Percentiles rank a stretch among this genome's conserved stretches.
Evolutionary conservation across 176 grass and related monocot genomes (phyloP).

Genomic region (Triticum dicoccoides): DNA sequence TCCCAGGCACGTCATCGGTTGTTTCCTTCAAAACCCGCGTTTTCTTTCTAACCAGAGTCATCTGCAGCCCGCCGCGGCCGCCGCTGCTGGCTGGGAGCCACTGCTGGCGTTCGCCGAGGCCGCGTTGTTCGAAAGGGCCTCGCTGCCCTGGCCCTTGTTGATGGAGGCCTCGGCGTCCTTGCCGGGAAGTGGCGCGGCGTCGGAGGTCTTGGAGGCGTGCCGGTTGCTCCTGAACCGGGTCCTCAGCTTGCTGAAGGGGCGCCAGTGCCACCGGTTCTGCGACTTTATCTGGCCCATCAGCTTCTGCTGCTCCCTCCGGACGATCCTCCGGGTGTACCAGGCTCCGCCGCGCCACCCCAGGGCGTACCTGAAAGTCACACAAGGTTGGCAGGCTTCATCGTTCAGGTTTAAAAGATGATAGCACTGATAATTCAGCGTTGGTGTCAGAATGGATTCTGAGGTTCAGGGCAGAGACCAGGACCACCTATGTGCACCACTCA

Average conservation of each 20-base stretch:
- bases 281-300: constrained; percentile 75
- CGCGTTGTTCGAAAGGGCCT: background rate
- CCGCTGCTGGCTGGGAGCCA: background rate
- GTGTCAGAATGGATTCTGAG: background rate
- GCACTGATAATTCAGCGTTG: no score
- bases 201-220: background rate
- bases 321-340: constrained; percentile 58
- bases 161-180: background rate
- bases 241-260: constrained; percentile 37
- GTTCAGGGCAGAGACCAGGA: background rate
- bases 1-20: background rate
- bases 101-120: background rate
- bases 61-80: background rate
- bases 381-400: background rate
- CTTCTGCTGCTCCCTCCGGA: constrained; percentile 77
- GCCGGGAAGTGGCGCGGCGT: background rate
- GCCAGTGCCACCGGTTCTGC: constrained; percentile 51
- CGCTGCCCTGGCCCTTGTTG: background rate
- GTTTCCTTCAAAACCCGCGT: background rate
- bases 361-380: constrained; percentile 43
- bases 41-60: background rate
- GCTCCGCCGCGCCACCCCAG: constrained; percentile 85
- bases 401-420: background rate
- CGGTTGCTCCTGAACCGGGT: constrained; percentile 36
- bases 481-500: background rate